Percentiles rank a stretch among this genome's conserved stretches.
Conservation (phyloP, 2,329 filamentous ascomycete genomes). For the Alternaria triticimaculans region DNA sequence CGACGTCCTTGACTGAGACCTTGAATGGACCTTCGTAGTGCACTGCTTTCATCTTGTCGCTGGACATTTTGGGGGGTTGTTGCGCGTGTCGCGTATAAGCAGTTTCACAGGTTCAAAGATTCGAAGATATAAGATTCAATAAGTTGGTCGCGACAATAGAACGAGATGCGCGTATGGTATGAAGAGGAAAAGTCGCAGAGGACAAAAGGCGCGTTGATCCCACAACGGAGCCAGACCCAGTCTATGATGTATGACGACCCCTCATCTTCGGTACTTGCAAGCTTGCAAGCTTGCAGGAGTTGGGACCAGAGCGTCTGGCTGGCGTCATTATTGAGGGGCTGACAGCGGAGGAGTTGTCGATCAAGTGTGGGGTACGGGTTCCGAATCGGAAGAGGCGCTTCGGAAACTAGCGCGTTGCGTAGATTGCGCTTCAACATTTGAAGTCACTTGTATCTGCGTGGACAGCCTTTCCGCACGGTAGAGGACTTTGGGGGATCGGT, state of each 20-base stretch:
- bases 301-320: background rate
- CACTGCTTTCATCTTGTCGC: slow-evolving; percentile 64
- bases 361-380: slow-evolving; percentile 8
- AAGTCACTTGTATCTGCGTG: background rate
- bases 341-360: background rate
- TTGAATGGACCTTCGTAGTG: slow-evolving; percentile 68
- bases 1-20: slow-evolving; percentile 67
- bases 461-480: background rate
- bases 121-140: background rate
- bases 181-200: background rate
- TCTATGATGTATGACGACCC: background rate
- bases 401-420: background rate
- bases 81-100: background rate
- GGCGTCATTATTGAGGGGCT: slow-evolving; percentile 10
- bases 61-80: slow-evolving; percentile 11
- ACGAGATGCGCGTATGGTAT: background rate
- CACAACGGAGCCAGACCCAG: background rate
- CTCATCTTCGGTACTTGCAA: slow-evolving; percentile 1
- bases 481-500: background rate
- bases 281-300: background rate
- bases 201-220: background rate
- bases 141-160: background rate
- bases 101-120: no score
- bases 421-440: background rate
- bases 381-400: slow-evolving; percentile 2